Conservation (phyloP, 2,329 filamentous ascomycete species). For the Cladosporium sphaerospermum region DNA sequence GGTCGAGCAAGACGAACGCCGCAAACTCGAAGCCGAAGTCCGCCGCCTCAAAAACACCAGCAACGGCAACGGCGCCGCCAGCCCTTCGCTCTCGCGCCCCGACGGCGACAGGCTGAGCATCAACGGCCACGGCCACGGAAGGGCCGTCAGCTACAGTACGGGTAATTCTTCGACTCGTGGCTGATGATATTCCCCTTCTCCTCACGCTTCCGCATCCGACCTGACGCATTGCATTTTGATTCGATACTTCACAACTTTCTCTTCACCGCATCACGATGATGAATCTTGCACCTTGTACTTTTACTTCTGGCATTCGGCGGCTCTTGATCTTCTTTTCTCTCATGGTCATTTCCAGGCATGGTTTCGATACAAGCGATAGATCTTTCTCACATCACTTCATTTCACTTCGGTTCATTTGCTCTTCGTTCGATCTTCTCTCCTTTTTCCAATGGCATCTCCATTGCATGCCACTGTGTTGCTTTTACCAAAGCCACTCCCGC, state of each 20-base stretch:
- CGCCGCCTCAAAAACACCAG: slow-evolving; percentile 37
- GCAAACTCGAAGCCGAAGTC: slow-evolving; percentile 58
- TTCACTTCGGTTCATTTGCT: not conserved
- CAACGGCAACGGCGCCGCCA: not conserved
- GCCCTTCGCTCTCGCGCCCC: not conserved
- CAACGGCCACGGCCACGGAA: slow-evolving; percentile 4
- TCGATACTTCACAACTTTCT: not conserved
- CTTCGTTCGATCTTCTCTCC: not conserved
- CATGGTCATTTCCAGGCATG: too few species aligned
- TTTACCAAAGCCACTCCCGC: too few species aligned
- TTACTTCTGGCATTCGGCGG: not conserved
- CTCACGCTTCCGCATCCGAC: not conserved
- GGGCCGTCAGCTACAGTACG: slow-evolving; percentile 11
- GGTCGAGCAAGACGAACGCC: slow-evolving; percentile 66
- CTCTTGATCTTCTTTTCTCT: not conserved
- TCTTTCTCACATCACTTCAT: too few species aligned
- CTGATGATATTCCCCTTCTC: not conserved
- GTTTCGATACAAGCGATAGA: too few species aligned
- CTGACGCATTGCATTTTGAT: not conserved
- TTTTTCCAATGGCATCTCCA: not conserved
- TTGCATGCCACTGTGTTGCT: too few species aligned
- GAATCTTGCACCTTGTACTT: not conserved
- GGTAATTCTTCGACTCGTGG: slow-evolving; percentile 9
- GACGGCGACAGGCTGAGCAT: slow-evolving; percentile 2
- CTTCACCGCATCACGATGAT: not conserved